Conservation (phyloP, 345 rosid species). For the Sisymbrium altissimum region DNA sequence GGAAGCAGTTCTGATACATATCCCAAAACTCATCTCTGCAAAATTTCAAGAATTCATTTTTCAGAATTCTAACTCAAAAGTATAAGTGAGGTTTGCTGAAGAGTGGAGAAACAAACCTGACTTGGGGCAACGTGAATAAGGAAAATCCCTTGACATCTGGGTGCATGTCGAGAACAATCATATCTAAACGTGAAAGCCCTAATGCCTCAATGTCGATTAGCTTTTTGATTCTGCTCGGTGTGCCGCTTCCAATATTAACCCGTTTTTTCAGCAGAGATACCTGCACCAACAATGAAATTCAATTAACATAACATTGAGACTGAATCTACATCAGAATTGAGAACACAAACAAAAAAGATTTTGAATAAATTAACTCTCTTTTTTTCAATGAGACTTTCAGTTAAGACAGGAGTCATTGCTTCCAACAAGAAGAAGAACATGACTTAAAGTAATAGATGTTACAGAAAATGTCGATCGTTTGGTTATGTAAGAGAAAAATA, state of each 20-base stretch:
- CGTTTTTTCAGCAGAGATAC: constrained; percentile 62
- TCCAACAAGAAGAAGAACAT: neutral
- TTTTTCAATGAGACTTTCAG: neutral
- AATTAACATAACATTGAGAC: neutral
- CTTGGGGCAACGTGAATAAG: constrained; percentile 81
- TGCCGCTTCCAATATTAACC: constrained; percentile 82
- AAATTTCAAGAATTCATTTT: neutral
- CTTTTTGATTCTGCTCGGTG: constrained; percentile 85
- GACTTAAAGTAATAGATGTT: neutral
- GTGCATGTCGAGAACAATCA: constrained; percentile 63
- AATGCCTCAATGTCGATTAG: constrained; percentile 71
- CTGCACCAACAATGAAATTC: constrained; percentile 38
- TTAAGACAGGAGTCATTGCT: neutral
- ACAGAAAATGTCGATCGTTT: neutral
- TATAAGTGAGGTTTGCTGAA: neutral
- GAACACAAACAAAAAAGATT: neutral
- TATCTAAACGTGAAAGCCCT: constrained; percentile 65
- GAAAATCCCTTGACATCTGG: constrained; percentile 77
- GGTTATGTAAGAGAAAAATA: neutral
- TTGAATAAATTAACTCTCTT: neutral
- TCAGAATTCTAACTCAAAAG: neutral
- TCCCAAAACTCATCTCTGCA: constrained; percentile 93
- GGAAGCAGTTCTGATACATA: constrained; percentile 68
- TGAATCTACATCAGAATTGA: neutral
- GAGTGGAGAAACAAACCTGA: constrained; percentile 49